Conservation (phyloP, 140 eudicot genomes). For the Erigeron philadelphicus region DNA sequence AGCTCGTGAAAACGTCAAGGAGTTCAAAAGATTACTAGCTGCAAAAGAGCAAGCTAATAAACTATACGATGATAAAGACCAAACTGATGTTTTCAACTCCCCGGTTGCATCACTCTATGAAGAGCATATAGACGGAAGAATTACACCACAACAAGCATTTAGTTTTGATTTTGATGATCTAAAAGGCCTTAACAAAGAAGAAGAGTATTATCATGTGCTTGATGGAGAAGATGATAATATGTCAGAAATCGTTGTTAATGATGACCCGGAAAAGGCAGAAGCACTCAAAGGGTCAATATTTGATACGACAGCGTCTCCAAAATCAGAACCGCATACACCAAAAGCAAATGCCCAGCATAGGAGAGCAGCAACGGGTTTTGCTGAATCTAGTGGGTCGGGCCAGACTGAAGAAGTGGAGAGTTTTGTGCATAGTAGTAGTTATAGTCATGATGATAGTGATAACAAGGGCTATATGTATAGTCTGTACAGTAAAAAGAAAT, state of each 20-base stretch:
- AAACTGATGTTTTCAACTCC: conserved; percentile 33
- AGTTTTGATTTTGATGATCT: conserved; percentile 56
- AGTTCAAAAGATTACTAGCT: conserved; percentile 47
- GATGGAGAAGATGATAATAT: not conserved
- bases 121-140: conserved; percentile 28
- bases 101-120: conserved; percentile 33
- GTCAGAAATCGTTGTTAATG: conserved; percentile 25
- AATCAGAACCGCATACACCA: conserved; percentile 44
- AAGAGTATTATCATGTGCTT: conserved; percentile 20
- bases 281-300: conserved; percentile 78
- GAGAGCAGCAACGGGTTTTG: conserved; percentile 23
- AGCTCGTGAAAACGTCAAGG: conserved; percentile 64
- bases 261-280: conserved; percentile 64
- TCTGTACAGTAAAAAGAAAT: conserved; percentile 24
- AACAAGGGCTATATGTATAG: conserved; percentile 24
- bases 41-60: conserved; percentile 33
- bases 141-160: conserved; percentile 29
- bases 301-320: conserved; percentile 55
- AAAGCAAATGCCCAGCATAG: conserved; percentile 20
- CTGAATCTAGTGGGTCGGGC: conserved; percentile 33
- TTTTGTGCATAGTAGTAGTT: conserved; percentile 24
- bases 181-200: conserved; percentile 30
- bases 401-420: conserved; percentile 43
- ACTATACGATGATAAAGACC: conserved; percentile 31
- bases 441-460: conserved; percentile 24